A percentile compares a stretch with the other conserved stretches of the same genome.
Conservation (phyloP, 2,329 filamentous ascomycete species). For the Chaetomium sp. region DNA sequence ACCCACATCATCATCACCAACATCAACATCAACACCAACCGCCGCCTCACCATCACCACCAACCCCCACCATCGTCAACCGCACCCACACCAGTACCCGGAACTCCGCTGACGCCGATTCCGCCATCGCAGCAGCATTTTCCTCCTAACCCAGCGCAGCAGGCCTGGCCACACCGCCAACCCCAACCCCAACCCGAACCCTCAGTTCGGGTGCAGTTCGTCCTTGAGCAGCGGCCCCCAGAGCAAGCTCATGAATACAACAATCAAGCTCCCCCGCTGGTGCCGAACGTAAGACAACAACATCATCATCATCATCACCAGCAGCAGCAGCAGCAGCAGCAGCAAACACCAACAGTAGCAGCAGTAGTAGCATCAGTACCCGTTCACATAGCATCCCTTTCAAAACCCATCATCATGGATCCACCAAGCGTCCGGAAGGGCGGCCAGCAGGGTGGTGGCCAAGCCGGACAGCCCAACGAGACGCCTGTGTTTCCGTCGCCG, state of each 20-base stretch:
- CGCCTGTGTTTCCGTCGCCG: conserved; percentile 32
- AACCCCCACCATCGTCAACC: conserved; percentile 12
- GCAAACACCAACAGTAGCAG: conserved; percentile 10
- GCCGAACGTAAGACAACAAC: not conserved
- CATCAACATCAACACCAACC: conserved; percentile 5
- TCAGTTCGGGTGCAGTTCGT: no score
- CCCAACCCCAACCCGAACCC: no score
- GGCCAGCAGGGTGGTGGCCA: conserved; percentile 1
- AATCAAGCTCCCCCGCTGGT: no score
- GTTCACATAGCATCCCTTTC: conserved; percentile 6
- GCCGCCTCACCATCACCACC: conserved; percentile 1
- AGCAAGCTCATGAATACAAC: no score
- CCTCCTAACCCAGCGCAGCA: no score
- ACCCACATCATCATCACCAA: conserved; percentile 7
- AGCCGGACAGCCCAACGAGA: not conserved
- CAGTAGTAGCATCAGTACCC: conserved; percentile 6
- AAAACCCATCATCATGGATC: conserved; percentile 27
- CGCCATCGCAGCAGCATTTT: no score
- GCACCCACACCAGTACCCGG: conserved; percentile 2
- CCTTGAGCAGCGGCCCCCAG: no score
- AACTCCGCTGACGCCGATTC: no score
- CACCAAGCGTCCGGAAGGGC: conserved; percentile 20
- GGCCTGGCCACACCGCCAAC: no score
- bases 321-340: conserved; percentile 3
- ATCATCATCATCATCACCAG: conserved; percentile 2